Percentiles rank a stretch among this genome's conserved stretches.
Conservation (phyloP, 2,329 filamentous ascomycete species). For the Tricladium varicosporioides region DNA sequence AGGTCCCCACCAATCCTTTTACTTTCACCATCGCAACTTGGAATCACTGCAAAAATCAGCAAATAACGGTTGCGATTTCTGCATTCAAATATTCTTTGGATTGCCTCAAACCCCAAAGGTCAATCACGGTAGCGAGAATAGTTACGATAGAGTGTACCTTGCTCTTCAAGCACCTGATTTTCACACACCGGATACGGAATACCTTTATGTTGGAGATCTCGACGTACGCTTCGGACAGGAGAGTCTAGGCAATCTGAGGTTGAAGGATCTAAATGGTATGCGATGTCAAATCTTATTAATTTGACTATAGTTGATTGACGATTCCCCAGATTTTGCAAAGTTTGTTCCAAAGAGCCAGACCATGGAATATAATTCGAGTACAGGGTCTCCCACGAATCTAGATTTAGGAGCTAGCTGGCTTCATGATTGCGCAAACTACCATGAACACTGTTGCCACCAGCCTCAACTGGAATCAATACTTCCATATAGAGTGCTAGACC, state of each 20-base stretch:
- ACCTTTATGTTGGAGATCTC: slow-evolving; percentile 9
- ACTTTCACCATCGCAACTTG: slow-evolving; percentile 15
- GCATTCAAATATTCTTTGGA: slow-evolving; percentile 14
- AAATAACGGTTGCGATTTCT: slow-evolving; percentile 13
- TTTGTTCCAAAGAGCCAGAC: slow-evolving; percentile 6
- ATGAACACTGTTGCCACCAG: slow-evolving; percentile 10
- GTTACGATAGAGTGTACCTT: slow-evolving; percentile 9
- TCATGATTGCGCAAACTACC: slow-evolving; percentile 12
- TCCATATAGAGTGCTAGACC: slow-evolving; percentile 6
- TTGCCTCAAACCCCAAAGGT: slow-evolving; percentile 5
- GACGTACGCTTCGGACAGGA: slow-evolving; percentile 5
- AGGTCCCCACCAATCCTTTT: slow-evolving; percentile 9
- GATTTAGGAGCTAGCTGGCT: slow-evolving; percentile 14
- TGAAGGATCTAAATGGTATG: slow-evolving; percentile 10
- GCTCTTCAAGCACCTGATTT: slow-evolving; percentile 6
- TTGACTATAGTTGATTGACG: slow-evolving; percentile 3
- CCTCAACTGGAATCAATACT: slow-evolving; percentile 8
- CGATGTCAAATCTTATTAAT: slow-evolving; percentile 7
- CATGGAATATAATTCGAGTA: slow-evolving; percentile 8
- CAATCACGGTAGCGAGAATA: slow-evolving; percentile 4
- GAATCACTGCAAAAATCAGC: slow-evolving; percentile 11
- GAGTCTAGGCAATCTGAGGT: slow-evolving; percentile 6
- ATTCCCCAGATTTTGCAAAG: slow-evolving; percentile 9
- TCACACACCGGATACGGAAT: background rate
- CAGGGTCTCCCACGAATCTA: slow-evolving; percentile 8